Evolutionary conservation across 768 basidiomycete genomes (phyloP).

Genomic region (Pseudohyphozyma bogoriensis): DNA sequence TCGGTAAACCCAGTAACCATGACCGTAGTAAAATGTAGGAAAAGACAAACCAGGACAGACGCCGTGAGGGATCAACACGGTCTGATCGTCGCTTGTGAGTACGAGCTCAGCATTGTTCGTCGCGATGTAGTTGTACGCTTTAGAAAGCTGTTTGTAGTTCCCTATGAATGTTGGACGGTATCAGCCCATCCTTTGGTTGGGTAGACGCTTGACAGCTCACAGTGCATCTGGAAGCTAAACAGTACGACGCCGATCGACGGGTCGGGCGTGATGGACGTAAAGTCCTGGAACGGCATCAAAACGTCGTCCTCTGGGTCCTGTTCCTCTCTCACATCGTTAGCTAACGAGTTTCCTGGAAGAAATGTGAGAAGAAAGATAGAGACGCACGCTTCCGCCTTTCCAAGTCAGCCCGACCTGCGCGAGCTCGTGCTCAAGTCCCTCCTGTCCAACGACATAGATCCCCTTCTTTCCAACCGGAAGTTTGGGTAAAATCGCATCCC

Average conservation of each 20-base stretch:
- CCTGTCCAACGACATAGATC: conserved; percentile 90
- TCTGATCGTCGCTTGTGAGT: conserved; percentile 83
- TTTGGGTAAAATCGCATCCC: conserved; percentile 51
- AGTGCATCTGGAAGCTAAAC: conserved; percentile 69
- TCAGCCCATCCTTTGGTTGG: no score
- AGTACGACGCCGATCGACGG: conserved; percentile 73
- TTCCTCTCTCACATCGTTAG: conserved; percentile 2
- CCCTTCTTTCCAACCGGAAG: conserved; percentile 66
- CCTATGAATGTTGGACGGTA: conserved; percentile 43
- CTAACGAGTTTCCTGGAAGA: no score
- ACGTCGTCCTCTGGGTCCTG: conserved; percentile 78
- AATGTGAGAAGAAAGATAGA: no score
- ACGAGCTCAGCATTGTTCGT: conserved; percentile 59
- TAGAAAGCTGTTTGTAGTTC: conserved; percentile 86
- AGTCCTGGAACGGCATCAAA: conserved; percentile 58
- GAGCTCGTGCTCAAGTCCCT: conserved; percentile 82
- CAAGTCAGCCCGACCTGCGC: conserved; percentile 68
- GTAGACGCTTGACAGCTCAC: no score
- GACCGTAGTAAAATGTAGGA: background rate
- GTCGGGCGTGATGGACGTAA: conserved; percentile 48
- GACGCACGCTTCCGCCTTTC: conserved; percentile 71
- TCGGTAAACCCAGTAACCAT: background rate
- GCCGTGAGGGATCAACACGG: conserved; percentile 56
- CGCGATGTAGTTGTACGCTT: conserved; percentile 80
- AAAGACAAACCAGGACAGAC: background rate